Percentiles rank a stretch among this genome's conserved stretches.
Evolutionary conservation across 495 filamentous ascomycete species (phyloP).

Genomic region (Pyronema omphalodes): DNA sequence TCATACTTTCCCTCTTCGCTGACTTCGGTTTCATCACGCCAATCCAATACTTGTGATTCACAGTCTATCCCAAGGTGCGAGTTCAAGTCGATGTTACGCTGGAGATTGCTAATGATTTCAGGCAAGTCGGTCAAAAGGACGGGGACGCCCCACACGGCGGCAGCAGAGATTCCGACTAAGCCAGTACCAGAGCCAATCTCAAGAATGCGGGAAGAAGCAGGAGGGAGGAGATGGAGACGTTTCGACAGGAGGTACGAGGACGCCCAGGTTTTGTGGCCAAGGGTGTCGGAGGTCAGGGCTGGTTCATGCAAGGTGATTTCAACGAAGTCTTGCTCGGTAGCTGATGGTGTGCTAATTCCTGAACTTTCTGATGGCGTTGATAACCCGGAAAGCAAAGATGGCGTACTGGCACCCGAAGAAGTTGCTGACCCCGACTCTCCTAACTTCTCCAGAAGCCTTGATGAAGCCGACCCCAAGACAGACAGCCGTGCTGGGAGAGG

Average conservation of each 20-base stretch:
- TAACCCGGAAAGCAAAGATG: too few relatives aligned
- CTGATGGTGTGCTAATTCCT: too few relatives aligned
- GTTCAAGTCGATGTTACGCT: constrained; percentile 41
- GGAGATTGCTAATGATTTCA: constrained; percentile 49
- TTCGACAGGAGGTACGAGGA: constrained; percentile 73
- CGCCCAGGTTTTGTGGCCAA: constrained; percentile 86
- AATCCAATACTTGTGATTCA: constrained; percentile 45
- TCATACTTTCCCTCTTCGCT: constrained; percentile 29
- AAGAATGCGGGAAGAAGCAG: constrained; percentile 25
- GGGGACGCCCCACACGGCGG: constrained; percentile 17
- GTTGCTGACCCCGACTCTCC: not conserved
- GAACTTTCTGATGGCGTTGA: too few relatives aligned
- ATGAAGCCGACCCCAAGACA: not conserved
- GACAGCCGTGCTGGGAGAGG: constrained; percentile 20
- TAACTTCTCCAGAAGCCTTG: not conserved
- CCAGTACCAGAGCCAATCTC: constrained; percentile 51
- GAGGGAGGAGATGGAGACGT: constrained; percentile 31
- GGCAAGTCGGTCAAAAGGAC: constrained; percentile 50
- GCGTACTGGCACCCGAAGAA: not conserved
- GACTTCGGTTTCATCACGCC: constrained; percentile 30
- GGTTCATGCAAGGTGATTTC: constrained; percentile 66
- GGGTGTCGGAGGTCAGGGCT: constrained; percentile 63
- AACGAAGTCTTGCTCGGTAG: constrained; percentile 1
- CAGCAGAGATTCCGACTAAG: constrained; percentile 38
- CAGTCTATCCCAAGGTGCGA: constrained; percentile 26